Evolutionary conservation across 2,329 filamentous ascomycete species (phyloP), one percentile per base, ranked within the genome.

Genomic region (Fusarium dlaminii): DNA sequence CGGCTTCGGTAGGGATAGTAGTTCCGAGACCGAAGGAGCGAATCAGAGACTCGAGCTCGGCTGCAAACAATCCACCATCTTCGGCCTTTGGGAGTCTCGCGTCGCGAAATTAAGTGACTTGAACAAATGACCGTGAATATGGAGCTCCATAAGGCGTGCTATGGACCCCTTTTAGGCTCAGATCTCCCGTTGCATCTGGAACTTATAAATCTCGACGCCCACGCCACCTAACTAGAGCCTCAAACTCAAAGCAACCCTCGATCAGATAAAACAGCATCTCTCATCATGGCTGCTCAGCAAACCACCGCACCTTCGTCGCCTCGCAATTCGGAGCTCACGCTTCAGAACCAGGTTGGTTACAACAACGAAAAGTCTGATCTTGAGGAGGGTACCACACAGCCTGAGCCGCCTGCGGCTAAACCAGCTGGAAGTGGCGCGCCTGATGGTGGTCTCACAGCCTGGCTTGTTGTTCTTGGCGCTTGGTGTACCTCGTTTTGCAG

Each of bases 401-500:
- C 34, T 40, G 54, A 69, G 29, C 37, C 34, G 29, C 37, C 34
- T 24, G 29, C 17, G n/a, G 32, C 40, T 14, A 17, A 32, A 15
- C 36, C 52, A 12, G 48, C 40, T 3, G 20, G 29, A n/a, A 34
- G 59, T 49, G 64, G 45, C 18, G 64, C 69, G 12, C 70, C 70
- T 22, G 71, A 74, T 51, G 71, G 71, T 36, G 70, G 71, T 34
- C 58, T 74, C 2, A 30, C 37, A 30, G 84, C 84, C 2, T 86
- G 84, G 84, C 76, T 83, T 2, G 80, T 83, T 3, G 81, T 85
- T 8, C 63, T 83, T 10, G 84, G 84, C 20, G 81, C 77, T 0
- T 85, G 82, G 82, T 85, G 83, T 73, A 80, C 79, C 3, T 79
- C 81, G 0, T 85, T 85, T 29, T 85, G 82, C 76, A 83, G 79